Evolutionary conservation across 164 flowering plant genomes (phyloP).

Genomic region (Amborella trichopoda): DNA sequence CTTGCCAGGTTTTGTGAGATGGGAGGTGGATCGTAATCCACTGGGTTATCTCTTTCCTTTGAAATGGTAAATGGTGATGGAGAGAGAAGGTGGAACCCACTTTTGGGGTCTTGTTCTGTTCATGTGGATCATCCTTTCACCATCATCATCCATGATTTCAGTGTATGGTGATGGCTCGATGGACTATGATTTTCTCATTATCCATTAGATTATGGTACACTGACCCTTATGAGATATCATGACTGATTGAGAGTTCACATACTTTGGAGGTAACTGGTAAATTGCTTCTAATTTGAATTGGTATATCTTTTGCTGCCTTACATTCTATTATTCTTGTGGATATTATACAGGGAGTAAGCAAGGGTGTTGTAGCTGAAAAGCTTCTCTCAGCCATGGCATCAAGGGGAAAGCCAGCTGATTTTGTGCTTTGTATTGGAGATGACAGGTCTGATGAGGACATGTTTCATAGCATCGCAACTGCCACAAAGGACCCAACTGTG

Average conservation of each 20-base stretch:
- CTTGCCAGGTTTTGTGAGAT: too few relatives aligned
- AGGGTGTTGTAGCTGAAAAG: conserved; percentile 34
- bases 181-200: too few relatives aligned
- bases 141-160: too few relatives aligned
- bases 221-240: not conserved
- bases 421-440: conserved; percentile 41
- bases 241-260: not conserved
- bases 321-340: not conserved
- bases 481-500: conserved; percentile 21
- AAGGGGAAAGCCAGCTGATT: conserved; percentile 31
- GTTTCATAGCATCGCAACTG: conserved; percentile 32
- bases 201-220: too few relatives aligned
- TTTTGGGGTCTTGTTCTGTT: too few relatives aligned
- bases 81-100: too few relatives aligned
- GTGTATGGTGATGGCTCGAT: too few relatives aligned
- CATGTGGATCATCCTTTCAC: too few relatives aligned
- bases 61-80: too few relatives aligned
- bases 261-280: not conserved
- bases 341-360: conserved; percentile 30
- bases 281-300: not conserved
- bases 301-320: not conserved
- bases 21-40: too few relatives aligned
- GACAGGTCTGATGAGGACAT: conserved; percentile 50
- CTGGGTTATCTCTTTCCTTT: too few relatives aligned
- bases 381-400: conserved; percentile 23